Evolutionary conservation across 108 stramenopile genomes (phyloP).

Genomic region (Fragilaria crotonensis): DNA sequence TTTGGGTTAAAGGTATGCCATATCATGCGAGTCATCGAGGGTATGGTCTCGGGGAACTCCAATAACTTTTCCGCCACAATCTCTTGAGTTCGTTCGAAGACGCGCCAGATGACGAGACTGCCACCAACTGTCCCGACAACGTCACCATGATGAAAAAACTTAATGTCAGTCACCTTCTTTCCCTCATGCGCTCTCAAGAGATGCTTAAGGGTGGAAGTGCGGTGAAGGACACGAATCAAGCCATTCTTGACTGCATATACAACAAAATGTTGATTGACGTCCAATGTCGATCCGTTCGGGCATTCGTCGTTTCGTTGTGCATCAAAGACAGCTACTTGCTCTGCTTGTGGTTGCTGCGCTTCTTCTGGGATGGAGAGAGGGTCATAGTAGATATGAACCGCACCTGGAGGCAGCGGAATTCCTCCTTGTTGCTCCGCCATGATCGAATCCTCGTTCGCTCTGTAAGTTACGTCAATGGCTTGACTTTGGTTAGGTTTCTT

Average conservation of each 20-base stretch:
- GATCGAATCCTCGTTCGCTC: no score
- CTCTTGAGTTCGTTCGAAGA: slow-evolving; percentile 13
- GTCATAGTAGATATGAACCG: neutral
- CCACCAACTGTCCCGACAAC: slow-evolving; percentile 33
- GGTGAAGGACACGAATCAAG: slow-evolving; percentile 73
- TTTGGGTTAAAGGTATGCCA: slow-evolving; percentile 86
- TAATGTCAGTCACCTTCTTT: slow-evolving; percentile 30
- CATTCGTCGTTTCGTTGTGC: slow-evolving; percentile 20
- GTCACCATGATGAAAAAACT: slow-evolving; percentile 36
- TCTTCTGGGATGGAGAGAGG: neutral
- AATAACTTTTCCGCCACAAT: slow-evolving; percentile 51
- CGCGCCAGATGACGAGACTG: slow-evolving; percentile 33
- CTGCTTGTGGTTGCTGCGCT: slow-evolving; percentile 43
- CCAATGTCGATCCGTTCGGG: slow-evolving; percentile 36
- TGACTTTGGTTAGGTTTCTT: no score
- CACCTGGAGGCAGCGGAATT: slow-evolving; percentile 2
- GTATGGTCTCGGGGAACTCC: slow-evolving; percentile 21
- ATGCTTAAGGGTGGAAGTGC: slow-evolving; percentile 35
- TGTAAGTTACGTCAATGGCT: no score
- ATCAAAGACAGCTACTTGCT: slow-evolving; percentile 38
- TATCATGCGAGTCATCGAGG: slow-evolving; percentile 26
- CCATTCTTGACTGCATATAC: slow-evolving; percentile 85
- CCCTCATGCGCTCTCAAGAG: slow-evolving; percentile 58
- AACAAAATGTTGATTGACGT: slow-evolving; percentile 63
- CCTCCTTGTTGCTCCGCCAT: neutral